Evolutionary conservation across 768 basidiomycete species (phyloP).

Genomic region (Lactarius vividus): DNA sequence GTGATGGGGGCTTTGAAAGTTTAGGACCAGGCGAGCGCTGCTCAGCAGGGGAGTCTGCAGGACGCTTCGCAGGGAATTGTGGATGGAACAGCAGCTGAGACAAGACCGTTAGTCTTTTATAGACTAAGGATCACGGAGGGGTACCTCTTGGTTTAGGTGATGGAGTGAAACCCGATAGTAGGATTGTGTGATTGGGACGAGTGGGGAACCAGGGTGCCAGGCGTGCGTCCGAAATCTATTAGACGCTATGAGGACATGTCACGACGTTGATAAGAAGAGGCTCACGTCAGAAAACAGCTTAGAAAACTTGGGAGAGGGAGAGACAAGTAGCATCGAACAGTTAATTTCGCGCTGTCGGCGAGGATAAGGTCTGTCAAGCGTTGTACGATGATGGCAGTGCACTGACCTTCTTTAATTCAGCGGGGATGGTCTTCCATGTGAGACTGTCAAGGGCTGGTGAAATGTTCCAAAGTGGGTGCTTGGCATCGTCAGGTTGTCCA

Average conservation of each 20-base stretch:
- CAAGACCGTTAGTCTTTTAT: constrained; percentile 8
- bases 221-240: constrained; percentile 17
- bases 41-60: constrained; percentile 18
- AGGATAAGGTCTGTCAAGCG: constrained; percentile 2
- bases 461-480: constrained; percentile 19
- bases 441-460: constrained; percentile 23
- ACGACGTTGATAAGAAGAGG: constrained; percentile 13
- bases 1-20: constrained; percentile 14
- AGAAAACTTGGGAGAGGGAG: constrained; percentile 23
- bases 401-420: constrained; percentile 26
- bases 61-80: constrained; percentile 27
- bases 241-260: constrained; percentile 6
- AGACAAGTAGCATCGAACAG: constrained; percentile 23
- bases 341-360: constrained; percentile 25
- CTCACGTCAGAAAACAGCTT: constrained; percentile 25
- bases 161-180: constrained; percentile 24
- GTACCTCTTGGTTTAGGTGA: constrained; percentile 27
- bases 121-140: background rate
- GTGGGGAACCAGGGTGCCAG: constrained; percentile 24
- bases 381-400: background rate
- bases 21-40: constrained; percentile 27
- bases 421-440: constrained; percentile 23
- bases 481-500: constrained; percentile 25
- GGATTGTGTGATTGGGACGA: constrained; percentile 16
- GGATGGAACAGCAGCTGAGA: constrained; percentile 12